Evolutionary conservation across 2,329 filamentous ascomycete genomes (phyloP).

Genomic region (Tolypocladium pustulatum): DNA sequence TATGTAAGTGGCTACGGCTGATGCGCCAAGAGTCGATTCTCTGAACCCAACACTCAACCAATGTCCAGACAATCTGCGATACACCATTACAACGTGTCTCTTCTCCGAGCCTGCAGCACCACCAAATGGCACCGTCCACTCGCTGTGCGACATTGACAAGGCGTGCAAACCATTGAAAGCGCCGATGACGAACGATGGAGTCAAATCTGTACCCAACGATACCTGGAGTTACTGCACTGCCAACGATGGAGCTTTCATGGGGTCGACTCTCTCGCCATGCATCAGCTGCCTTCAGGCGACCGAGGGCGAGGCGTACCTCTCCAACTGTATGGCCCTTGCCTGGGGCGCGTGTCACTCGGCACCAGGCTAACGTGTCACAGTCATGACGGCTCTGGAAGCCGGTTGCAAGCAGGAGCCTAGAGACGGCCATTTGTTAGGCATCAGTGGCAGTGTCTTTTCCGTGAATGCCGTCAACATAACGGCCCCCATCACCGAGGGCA

Average conservation of each 20-base stretch:
- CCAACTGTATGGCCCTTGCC: conserved; percentile 34
- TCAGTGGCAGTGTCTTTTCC: conserved; percentile 33
- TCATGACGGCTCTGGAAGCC: conserved; percentile 34
- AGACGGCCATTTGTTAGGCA: conserved; percentile 24
- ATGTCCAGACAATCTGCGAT: conserved; percentile 36
- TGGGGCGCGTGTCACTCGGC: conserved; percentile 6
- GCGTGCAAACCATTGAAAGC: conserved; percentile 29
- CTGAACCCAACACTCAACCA: neutral
- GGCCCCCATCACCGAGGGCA: conserved; percentile 15
- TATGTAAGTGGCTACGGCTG: conserved; percentile 28
- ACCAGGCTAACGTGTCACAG: conserved; percentile 15
- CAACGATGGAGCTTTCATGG: conserved; percentile 20
- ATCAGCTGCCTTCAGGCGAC: conserved; percentile 31
- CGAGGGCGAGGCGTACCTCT: conserved; percentile 28
- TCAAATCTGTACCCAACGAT: conserved; percentile 9
- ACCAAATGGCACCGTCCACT: conserved; percentile 18
- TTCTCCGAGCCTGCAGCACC: conserved; percentile 24
- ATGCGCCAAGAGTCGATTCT: neutral
- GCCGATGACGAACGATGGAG: conserved; percentile 22
- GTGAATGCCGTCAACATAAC: conserved; percentile 27
- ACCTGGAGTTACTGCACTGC: conserved; percentile 32
- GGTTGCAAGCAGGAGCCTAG: conserved; percentile 35
- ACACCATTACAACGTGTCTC: conserved; percentile 35
- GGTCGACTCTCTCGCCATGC: conserved; percentile 23
- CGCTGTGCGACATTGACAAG: conserved; percentile 31